Evolutionary conservation across 129 eudicot genomes (phyloP).

Genomic region (Pittosporum tobira): DNA sequence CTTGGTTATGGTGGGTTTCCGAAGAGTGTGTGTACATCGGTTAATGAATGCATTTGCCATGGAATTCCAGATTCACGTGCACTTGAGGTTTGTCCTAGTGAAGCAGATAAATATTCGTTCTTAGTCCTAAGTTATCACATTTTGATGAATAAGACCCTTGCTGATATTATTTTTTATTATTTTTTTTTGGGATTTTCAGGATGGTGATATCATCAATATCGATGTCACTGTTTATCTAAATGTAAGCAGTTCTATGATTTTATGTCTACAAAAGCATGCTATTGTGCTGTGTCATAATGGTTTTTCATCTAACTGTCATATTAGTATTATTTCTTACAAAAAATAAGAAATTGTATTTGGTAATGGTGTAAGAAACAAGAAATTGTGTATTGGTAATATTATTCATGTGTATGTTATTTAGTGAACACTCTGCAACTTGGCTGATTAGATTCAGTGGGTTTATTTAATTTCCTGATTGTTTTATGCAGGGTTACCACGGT

Average conservation of each 20-base stretch:
- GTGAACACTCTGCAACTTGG: not conserved
- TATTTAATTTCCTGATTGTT: slow-evolving; percentile 10
- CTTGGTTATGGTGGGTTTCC: slow-evolving; percentile 97
- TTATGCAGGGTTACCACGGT: slow-evolving; percentile 87
- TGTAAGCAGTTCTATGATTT: slow-evolving; percentile 37
- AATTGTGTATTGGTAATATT: too few relatives aligned
- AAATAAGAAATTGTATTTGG: too few relatives aligned
- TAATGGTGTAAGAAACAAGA: too few relatives aligned
- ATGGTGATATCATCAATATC: slow-evolving; percentile 84
- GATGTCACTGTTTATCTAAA: slow-evolving; percentile 92
- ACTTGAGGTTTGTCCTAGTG: slow-evolving; percentile 56
- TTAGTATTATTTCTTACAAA: too few relatives aligned
- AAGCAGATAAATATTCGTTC: not conserved
- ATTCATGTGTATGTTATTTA: not conserved
- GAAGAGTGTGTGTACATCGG: slow-evolving; percentile 93
- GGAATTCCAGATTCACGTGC: slow-evolving; percentile 96
- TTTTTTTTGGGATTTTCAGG: slow-evolving; percentile 49
- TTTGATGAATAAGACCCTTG: not conserved
- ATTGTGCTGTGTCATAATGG: not conserved
- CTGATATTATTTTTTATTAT: too few relatives aligned
- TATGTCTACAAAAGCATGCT: not conserved
- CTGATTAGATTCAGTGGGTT: not conserved
- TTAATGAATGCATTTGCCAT: slow-evolving; percentile 94
- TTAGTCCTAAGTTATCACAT: not conserved
- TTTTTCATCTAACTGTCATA: too few relatives aligned